Evolutionary conservation across 768 basidiomycete species (phyloP).

Genomic region (Panaeolus papilionaceus): DNA sequence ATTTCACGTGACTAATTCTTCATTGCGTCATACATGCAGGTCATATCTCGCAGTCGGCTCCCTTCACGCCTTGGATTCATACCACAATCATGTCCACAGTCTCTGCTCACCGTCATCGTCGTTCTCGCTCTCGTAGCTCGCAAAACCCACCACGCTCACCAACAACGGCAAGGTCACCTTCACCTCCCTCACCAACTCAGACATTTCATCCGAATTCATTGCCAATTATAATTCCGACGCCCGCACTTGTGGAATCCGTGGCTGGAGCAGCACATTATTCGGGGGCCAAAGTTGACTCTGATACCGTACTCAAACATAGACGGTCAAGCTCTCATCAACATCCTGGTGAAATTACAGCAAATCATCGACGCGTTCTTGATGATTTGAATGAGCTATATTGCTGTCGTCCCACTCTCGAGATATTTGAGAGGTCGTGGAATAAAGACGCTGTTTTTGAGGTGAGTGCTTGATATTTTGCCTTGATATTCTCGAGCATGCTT

Average conservation of each 20-base stretch:
- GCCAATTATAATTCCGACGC: constrained; percentile 50
- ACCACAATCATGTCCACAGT: constrained; percentile 28
- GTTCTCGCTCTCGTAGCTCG: constrained; percentile 23
- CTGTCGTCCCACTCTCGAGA: constrained; percentile 55
- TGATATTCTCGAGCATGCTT: neutral
- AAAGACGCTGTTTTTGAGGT: constrained; percentile 65
- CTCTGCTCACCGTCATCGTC: constrained; percentile 23
- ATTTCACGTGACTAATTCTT: neutral
- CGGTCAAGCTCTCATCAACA: constrained; percentile 40
- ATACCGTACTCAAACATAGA: constrained; percentile 40
- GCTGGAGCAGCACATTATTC: constrained; percentile 70
- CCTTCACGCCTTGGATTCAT: neutral
- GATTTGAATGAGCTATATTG: constrained; percentile 66
- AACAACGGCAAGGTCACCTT: constrained; percentile 36
- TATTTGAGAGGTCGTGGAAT: constrained; percentile 59
- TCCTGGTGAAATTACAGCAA: constrained; percentile 44
- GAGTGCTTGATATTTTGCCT: constrained; percentile 7
- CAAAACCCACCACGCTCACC: constrained; percentile 20
- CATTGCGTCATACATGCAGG: constrained; percentile 9
- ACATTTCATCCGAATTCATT: constrained; percentile 54
- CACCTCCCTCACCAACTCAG: constrained; percentile 45
- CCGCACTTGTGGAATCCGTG: constrained; percentile 60
- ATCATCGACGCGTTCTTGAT: constrained; percentile 56
- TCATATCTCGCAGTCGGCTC: neutral
- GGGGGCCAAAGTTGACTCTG: constrained; percentile 50